Evolutionary conservation across 257 asterid genomes (phyloP).

Genomic region (Agastache rugosa): DNA sequence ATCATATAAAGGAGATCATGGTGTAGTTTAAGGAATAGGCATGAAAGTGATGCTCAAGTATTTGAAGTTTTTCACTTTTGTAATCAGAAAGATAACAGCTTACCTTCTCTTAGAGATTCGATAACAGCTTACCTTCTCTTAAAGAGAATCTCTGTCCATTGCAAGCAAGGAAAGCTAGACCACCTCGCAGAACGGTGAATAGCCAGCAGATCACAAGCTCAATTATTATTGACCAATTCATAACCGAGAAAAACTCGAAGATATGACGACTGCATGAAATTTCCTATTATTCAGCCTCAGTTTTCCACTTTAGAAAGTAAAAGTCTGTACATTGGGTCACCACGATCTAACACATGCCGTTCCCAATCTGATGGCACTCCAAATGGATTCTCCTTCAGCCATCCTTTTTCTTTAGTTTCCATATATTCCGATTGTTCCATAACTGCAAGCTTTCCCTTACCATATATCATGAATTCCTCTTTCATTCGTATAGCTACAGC

Average conservation of each 20-base stretch:
- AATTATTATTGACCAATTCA: background rate
- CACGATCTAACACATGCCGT: constrained; percentile 75
- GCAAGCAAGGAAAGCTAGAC: background rate
- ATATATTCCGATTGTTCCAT: constrained; percentile 35
- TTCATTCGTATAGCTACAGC: constrained; percentile 78
- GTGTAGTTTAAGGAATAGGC: background rate
- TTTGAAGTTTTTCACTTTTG: background rate
- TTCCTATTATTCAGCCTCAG: constrained; percentile 35
- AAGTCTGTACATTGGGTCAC: constrained; percentile 81
- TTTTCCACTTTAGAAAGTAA: constrained; percentile 55
- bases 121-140: constrained; percentile 22
- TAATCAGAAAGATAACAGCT: background rate
- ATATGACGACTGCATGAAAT: constrained; percentile 16
- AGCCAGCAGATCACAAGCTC: constrained; percentile 24
- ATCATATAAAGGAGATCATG: background rate
- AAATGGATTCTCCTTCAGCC: constrained; percentile 85
- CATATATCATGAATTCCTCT: constrained; percentile 60
- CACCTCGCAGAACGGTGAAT: constrained; percentile 31
- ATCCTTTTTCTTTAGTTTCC: constrained; percentile 35
- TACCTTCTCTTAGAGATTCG: constrained; percentile 26
- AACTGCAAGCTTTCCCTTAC: constrained; percentile 66
- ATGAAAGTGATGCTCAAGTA: background rate
- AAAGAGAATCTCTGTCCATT: background rate
- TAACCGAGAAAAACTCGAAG: constrained; percentile 1
- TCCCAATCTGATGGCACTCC: constrained; percentile 95